Conservation (phyloP, 1,284 basidiomycete species). For the Paramarasmius palmivorus region DNA sequence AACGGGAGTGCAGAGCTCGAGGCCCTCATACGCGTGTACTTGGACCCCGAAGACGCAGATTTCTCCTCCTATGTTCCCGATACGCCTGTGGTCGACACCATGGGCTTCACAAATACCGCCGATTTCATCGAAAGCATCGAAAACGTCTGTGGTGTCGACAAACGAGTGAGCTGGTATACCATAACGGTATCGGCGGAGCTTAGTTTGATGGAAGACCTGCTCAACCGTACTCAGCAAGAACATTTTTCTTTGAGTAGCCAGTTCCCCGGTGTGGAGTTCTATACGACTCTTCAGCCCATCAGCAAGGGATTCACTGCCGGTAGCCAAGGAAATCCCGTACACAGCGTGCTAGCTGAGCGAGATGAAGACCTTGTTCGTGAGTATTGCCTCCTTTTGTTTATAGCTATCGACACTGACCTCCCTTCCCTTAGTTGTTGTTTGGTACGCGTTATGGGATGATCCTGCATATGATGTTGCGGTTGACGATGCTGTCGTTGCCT, state of each 20-base stretch:
- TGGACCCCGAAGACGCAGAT: not conserved
- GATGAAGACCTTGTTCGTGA: not conserved
- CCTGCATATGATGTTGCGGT: conserved; percentile 1
- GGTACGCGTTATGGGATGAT: not conserved
- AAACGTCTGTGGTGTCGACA: not conserved
- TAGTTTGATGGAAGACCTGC: conserved; percentile 6
- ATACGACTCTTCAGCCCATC: conserved; percentile 12
- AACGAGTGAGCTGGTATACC: conserved; percentile 8
- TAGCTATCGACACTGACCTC: not conserved
- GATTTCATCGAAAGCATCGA: not conserved
- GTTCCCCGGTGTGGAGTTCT: not conserved
- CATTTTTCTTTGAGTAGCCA: conserved; percentile 1
- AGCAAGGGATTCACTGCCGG: conserved; percentile 4
- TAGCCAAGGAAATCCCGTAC: not conserved
- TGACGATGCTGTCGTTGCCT: not conserved
- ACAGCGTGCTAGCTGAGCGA: not conserved
- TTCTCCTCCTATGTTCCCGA: not conserved
- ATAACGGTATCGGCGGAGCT: conserved; percentile 10
- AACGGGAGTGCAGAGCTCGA: not conserved
- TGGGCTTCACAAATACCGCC: too few relatives aligned
- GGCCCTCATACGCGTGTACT: not conserved
- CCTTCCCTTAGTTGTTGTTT: not conserved
- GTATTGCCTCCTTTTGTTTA: not conserved
- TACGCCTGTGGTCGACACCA: too few relatives aligned
- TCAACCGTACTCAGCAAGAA: not conserved